Evolutionary conservation across 2,329 filamentous ascomycete genomes (phyloP).

Genomic region (Fusarium albidum): DNA sequence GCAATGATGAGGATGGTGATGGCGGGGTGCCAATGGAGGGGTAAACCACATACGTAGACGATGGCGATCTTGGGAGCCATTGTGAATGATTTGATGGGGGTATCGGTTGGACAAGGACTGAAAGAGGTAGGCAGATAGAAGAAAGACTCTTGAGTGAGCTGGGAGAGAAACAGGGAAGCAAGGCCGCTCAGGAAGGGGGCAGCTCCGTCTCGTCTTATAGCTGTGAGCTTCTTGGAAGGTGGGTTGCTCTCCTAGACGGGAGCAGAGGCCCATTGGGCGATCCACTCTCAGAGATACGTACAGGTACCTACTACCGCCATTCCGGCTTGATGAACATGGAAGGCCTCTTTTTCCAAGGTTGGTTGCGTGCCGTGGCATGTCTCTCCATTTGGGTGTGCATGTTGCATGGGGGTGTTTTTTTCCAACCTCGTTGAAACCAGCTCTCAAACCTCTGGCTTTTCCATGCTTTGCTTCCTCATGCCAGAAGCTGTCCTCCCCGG

Average conservation of each 20-base stretch:
- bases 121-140: conserved; percentile 5
- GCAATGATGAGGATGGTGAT: conserved; percentile 6
- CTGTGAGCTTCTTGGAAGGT: conserved; percentile 21
- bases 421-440: background rate
- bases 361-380: conserved; percentile 26
- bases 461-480: too few relatives aligned
- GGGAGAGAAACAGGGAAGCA: background rate
- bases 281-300: background rate
- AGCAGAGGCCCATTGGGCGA: background rate
- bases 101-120: conserved; percentile 15
- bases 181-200: conserved; percentile 8
- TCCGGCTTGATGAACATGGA: too few relatives aligned
- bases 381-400: conserved; percentile 8
- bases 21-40: conserved; percentile 11
- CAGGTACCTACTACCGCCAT: too few relatives aligned
- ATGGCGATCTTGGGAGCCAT: conserved; percentile 95
- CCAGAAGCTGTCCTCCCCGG: too few relatives aligned
- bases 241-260: background rate
- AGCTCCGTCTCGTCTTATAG: conserved; percentile 37
- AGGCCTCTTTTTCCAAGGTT: too few relatives aligned
- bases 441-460: background rate
- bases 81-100: conserved; percentile 44
- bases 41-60: conserved; percentile 73
- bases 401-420: background rate
- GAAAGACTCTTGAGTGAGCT: conserved; percentile 1